phyloP scores from a whole-genome alignment of 352 stramenopile species.

The Phytopythium aichiense region DNA sequence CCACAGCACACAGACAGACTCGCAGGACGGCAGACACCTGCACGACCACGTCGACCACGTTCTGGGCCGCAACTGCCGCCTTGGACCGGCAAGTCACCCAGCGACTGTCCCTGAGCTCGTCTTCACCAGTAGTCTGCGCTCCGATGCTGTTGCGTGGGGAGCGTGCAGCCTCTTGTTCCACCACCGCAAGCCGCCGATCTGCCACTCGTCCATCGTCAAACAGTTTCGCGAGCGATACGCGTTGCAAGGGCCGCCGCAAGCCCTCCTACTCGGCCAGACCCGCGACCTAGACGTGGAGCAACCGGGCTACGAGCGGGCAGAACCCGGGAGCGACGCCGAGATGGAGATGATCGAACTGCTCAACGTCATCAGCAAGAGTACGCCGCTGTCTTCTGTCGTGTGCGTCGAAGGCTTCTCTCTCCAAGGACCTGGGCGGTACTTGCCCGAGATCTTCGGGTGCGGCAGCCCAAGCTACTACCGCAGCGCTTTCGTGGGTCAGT shows the following conservation, averaged over 20 bases:
- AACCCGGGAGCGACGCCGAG: slow-evolving; percentile 32
- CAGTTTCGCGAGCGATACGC: slow-evolving; percentile 38
- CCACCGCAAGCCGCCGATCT: slow-evolving; percentile 44
- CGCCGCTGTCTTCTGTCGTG: slow-evolving; percentile 28
- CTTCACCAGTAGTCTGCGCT: slow-evolving; percentile 34
- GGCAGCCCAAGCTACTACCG: slow-evolving; percentile 27
- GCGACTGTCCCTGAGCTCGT: slow-evolving; percentile 28
- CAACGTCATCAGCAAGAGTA: slow-evolving; percentile 53
- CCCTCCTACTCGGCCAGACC: slow-evolving; percentile 1
- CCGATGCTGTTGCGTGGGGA: slow-evolving; percentile 49
- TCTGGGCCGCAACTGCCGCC: slow-evolving; percentile 36
- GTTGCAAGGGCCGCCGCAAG: slow-evolving; percentile 12
- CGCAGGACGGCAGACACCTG: background rate
- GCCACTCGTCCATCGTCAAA: slow-evolving; percentile 41
- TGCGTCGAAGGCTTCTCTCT: slow-evolving; percentile 47
- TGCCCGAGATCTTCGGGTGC: slow-evolving; percentile 29
- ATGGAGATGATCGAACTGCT: slow-evolving; percentile 36
- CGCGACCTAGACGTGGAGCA: background rate
- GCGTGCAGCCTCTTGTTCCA: slow-evolving; percentile 44
- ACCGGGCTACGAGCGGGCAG: slow-evolving; percentile 9
- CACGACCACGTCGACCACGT: slow-evolving; percentile 14
- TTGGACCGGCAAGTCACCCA: slow-evolving; percentile 20
- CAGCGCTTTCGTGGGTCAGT: slow-evolving; percentile 24
- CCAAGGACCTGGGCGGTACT: slow-evolving; percentile 19
- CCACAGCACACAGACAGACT: background rate